Evolutionary conservation across 352 stramenopile genomes (phyloP), one percentile per base, ranked within the genome.

Genomic region (Phytophthora podocarpi): DNA sequence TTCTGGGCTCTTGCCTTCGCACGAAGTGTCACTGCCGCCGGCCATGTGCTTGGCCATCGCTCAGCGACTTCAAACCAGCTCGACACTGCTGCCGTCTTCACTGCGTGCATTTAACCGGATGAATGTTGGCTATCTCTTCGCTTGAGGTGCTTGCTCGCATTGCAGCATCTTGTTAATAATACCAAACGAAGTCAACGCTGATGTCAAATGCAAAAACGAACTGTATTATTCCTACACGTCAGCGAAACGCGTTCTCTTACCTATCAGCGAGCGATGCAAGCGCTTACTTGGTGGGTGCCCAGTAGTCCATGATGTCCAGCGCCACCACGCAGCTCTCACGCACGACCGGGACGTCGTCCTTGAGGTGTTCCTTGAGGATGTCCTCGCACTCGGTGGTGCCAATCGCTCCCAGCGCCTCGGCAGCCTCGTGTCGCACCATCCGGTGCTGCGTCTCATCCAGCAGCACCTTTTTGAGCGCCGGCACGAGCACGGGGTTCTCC

Each of bases 281-380:
- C 5, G 12, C 46, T 65, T 76, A 75, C 67, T 85, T 86, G 59
- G 64, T 78, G 32, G 77, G 70, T 3, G 79, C 76, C 89, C 89
- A 99, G 78, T 99, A 99, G 76, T 99, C 97, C 60, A 97, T 97
- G 64, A 96, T 97, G 82, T 99, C 97, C 34, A 99, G 80, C 16
- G 96, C 97, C 15, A 99, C 97, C 61, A 97, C 78, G 66, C 96
- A 99, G 73, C 90, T 98, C 80, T 99, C 96, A 36, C 87, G 74
- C 36, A 99, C 96, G 30, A 98, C 90, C 47, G 84, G 80, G 40
- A 97, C 85, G 27, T 67, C 42, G 66, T 94, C 85, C 46, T 86
- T 75, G 18, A 85, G 64, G 59, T 90, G 89, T 11, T 80, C 43
- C 35, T 78, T 72, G 11, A 99, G 67, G 37, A 99, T 91, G 21